phyloP scores from a whole-genome alignment of 768 basidiomycete species.

The Panellus pusillus region DNA sequence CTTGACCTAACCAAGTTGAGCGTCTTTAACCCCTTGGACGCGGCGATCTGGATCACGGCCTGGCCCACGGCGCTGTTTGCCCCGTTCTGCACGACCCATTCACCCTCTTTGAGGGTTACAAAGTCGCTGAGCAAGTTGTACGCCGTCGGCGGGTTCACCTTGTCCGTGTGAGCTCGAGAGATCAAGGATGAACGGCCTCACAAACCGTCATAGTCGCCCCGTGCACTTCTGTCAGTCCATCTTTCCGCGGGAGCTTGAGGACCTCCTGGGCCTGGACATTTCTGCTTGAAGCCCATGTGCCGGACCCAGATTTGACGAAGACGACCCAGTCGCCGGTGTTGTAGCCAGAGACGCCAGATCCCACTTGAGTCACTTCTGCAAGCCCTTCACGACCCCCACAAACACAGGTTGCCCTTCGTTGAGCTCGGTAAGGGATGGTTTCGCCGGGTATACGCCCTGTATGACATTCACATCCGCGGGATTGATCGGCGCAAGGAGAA shows the following conservation, averaged over 20 bases:
- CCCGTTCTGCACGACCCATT: conserved; percentile 86
- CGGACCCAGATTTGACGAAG: conserved; percentile 64
- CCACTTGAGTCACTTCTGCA: conserved; percentile 63
- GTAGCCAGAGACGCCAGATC: conserved; percentile 49
- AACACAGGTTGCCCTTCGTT: conserved; percentile 42
- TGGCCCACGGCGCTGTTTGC: conserved; percentile 87
- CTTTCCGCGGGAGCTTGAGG: conserved; percentile 53
- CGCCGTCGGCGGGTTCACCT: conserved; percentile 86
- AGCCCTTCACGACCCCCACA: conserved; percentile 80
- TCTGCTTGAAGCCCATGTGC: conserved; percentile 69
- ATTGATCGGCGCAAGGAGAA: conserved; percentile 75
- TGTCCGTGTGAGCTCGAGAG: background rate
- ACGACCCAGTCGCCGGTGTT: conserved; percentile 71
- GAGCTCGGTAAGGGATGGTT: conserved; percentile 44
- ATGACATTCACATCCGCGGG: conserved; percentile 82
- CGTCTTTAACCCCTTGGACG: conserved; percentile 65
- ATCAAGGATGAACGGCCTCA: background rate
- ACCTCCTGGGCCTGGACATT: conserved; percentile 59
- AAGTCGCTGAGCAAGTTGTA: conserved; percentile 80
- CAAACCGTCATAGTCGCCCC: conserved; percentile 77
- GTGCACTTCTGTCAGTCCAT: conserved; percentile 53
- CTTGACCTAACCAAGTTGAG: conserved; percentile 80
- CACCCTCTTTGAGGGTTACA: conserved; percentile 59
- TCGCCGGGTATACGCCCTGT: conserved; percentile 79
- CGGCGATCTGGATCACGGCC: conserved; percentile 85